Conservation (phyloP, 805 yeast genomes). For the Nematodospora valgi region DNA sequence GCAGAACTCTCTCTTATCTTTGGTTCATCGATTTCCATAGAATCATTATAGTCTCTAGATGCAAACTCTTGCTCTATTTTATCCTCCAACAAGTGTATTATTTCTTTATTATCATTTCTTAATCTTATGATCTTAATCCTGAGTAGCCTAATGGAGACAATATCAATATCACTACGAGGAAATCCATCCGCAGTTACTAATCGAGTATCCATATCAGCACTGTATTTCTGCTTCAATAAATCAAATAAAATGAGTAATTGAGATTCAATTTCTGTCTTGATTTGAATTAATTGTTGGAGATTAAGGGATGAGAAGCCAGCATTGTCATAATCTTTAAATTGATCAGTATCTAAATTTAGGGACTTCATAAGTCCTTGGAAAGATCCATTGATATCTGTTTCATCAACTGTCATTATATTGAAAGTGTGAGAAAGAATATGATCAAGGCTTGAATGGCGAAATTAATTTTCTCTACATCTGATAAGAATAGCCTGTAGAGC, state of each 20-base stretch:
- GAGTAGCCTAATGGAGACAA: constrained; percentile 57
- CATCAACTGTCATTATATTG: constrained; percentile 10
- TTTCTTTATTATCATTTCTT: constrained; percentile 61
- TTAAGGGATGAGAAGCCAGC: constrained; percentile 14
- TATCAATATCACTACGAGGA: constrained; percentile 82
- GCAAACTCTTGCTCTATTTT: constrained; percentile 45
- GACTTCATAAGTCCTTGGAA: constrained; percentile 26
- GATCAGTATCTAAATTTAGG: constrained; percentile 22
- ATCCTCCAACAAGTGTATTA: constrained; percentile 45
- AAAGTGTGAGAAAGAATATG: neutral
- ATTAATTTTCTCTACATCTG: neutral
- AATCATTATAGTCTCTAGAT: neutral
- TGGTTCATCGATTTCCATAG: neutral
- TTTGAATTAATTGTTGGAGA: constrained; percentile 12
- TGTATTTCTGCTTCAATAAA: constrained; percentile 39
- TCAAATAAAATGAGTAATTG: constrained; percentile 35
- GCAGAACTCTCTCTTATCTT: neutral
- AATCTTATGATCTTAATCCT: constrained; percentile 64
- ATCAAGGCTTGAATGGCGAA: neutral
- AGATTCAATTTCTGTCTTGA: constrained; percentile 19
- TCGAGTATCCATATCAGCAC: constrained; percentile 61
- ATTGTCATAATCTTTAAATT: constrained; percentile 18
- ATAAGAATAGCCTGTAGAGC: neutral
- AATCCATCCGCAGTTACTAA: constrained; percentile 73
- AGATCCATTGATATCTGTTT: constrained; percentile 13